These are phyloP conservation scores for Neoscytalidium dimidiatum DNA, from an alignment of 2,329 filamentous ascomycete genomes.

Conservation along the genomic window DNA sequence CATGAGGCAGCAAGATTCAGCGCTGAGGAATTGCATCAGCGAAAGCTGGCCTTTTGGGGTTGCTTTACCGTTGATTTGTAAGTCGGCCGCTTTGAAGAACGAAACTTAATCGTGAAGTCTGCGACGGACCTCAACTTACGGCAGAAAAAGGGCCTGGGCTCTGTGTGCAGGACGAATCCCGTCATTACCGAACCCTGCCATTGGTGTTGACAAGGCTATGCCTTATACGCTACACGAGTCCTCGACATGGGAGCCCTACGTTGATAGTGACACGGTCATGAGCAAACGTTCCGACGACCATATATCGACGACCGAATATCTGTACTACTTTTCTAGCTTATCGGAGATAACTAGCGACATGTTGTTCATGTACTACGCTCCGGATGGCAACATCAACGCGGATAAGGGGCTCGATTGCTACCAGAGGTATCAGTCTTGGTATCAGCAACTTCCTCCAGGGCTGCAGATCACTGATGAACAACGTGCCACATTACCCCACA, in stretches of 20 bases:
- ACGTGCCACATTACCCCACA: slow-evolving; percentile 66
- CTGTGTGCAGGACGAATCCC: slow-evolving; percentile 50
- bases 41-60: slow-evolving; percentile 57
- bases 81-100: slow-evolving; percentile 26
- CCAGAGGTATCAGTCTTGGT: slow-evolving; percentile 71
- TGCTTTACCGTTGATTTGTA: slow-evolving; percentile 52
- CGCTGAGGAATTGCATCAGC: slow-evolving; percentile 48
- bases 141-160: slow-evolving; percentile 42
- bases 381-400: slow-evolving; percentile 65
- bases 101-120: slow-evolving; percentile 47
- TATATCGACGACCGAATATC: slow-evolving; percentile 54
- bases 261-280: slow-evolving; percentile 20
- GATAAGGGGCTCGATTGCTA: slow-evolving; percentile 65
- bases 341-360: slow-evolving; percentile 74
- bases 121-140: background rate
- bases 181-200: slow-evolving; percentile 50
- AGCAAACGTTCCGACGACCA: background rate
- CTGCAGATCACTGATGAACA: slow-evolving; percentile 49
- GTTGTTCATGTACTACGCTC: slow-evolving; percentile 71
- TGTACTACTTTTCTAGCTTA: slow-evolving; percentile 65
- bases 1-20: slow-evolving; percentile 33
- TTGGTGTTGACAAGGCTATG: slow-evolving; percentile 50
- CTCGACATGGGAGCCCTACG: slow-evolving; percentile 14
- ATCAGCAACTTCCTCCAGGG: slow-evolving; percentile 65
- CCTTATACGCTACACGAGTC: background rate